A percentile compares a stretch with the other conserved stretches of the same genome.
These are phyloP conservation scores for Blastocrithidia nonstop DNA, from an alignment of 208 protist species.

Conservation along the genomic window DNA sequence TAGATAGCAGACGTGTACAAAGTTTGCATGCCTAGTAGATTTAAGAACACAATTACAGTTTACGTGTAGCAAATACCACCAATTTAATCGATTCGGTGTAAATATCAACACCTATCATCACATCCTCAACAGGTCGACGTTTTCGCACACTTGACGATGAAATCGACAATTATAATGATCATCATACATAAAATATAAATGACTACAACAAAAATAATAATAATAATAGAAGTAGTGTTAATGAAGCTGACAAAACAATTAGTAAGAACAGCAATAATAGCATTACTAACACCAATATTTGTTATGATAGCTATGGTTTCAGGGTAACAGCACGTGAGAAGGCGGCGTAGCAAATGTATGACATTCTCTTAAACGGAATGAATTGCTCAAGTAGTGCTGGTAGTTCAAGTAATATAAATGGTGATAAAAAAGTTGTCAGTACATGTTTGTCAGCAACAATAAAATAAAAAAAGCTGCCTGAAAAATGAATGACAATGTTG, in stretches of 20 bases:
- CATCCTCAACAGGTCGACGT: not conserved
- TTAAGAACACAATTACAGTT: too few species aligned
- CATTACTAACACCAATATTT: slow-evolving; percentile 1
- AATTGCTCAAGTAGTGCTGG: too few species aligned
- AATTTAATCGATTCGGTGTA: too few species aligned
- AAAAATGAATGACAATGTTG: slow-evolving; percentile 4
- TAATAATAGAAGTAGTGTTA: not conserved
- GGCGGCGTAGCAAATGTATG: slow-evolving; percentile 30
- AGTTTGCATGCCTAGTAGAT: too few species aligned
- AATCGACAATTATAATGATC: too few species aligned
- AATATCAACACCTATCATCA: too few species aligned
- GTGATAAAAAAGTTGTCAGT: too few species aligned
- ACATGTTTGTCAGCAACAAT: too few species aligned
- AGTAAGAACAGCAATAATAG: slow-evolving; percentile 1
- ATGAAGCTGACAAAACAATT: not conserved
- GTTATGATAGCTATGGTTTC: slow-evolving; percentile 62
- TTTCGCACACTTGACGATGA: not conserved
- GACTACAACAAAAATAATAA: not conserved
- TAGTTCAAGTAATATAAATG: too few species aligned
- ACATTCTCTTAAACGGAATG: too few species aligned
- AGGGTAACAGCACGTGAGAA: slow-evolving; percentile 47
- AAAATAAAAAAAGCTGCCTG: slow-evolving; percentile 2
- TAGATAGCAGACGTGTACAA: too few species aligned
- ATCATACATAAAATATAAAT: not conserved
- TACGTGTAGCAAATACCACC: too few species aligned